Evolutionary conservation across 2,329 filamentous ascomycete genomes (phyloP), one percentile per base, ranked within the genome.

Genomic region (Hypoxylon sp.): DNA sequence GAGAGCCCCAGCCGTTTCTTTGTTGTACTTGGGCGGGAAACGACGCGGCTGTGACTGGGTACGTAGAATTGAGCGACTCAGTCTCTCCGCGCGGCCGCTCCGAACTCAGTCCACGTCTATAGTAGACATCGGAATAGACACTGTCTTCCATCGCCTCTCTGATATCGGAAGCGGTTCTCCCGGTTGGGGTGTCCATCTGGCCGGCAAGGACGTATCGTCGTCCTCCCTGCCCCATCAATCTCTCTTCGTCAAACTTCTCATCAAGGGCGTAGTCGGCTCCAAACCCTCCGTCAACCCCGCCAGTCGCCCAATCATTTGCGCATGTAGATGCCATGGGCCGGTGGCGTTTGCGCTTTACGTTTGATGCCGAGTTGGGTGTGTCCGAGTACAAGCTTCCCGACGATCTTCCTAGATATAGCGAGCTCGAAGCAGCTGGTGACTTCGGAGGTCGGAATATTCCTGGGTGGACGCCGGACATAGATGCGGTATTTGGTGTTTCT

Each of bases 101-200:
- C 0, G 82, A 79, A 0, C 82, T 83, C 1, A 86, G 74, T 0
- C 76, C 79, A 45, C 78, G 78, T 41, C 83, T 75, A 67, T 85
- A 86, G 65, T 84, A 80, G 17, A 81, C 72, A 59, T 86, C 83
- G 11, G 83, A 85, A 66, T 83, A 84, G 57, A 81, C 73, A 69
- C 82, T 85, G 50, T 85, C 81, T 15, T 80, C 81, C 53, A 85
- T 72, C 17, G 42, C 57, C 20, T 71, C 65, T 11, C 72, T 73
- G 18, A 68, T 65, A 13, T 70, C 69, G 9, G 60, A 68, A 4
- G 62, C 54, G 1, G 73, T 69, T 2, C 68, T 66, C 7, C 71
- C 71, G n/a, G 69, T 73, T 0, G 81, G 79, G 0, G 80, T 82
- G 45, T 81, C 77, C 46, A 85, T 79, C 67, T 83, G 80, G 15